These are phyloP conservation scores for Irpex rosettiformis DNA, from an alignment of 1,284 basidiomycete species.

Conservation along the genomic window DNA sequence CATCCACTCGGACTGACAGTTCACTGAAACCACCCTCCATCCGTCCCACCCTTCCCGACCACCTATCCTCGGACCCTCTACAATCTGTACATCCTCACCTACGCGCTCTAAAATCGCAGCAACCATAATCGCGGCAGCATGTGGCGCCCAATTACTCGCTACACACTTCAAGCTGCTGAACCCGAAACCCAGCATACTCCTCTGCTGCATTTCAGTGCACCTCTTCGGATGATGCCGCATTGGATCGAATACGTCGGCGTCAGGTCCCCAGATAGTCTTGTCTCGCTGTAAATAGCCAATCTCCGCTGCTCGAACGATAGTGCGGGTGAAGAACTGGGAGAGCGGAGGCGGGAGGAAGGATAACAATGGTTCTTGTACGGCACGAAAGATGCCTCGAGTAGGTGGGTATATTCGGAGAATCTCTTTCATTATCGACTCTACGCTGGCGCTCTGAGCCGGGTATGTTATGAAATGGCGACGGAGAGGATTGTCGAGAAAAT, in stretches of 20 bases:
- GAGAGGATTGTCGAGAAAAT: conserved; percentile 37
- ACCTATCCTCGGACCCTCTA: neutral
- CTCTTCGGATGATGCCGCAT: conserved; percentile 11
- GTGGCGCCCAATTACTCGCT: conserved; percentile 17
- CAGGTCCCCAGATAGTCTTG: conserved; percentile 1
- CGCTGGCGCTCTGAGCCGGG: conserved; percentile 24
- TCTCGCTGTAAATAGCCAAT: neutral
- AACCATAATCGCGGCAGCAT: conserved; percentile 16
- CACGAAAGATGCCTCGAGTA: conserved; percentile 38
- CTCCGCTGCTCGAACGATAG: conserved; percentile 1
- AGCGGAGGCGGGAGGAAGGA: neutral
- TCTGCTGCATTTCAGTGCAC: conserved; percentile 11
- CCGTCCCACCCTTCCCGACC: conserved; percentile 5
- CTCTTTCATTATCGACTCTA: conserved; percentile 39
- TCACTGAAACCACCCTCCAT: neutral
- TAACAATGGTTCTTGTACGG: neutral
- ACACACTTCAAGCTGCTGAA: conserved; percentile 18
- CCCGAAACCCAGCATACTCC: conserved; percentile 16
- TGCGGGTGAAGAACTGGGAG: neutral
- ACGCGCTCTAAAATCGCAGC: conserved; percentile 9
- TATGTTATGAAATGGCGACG: conserved; percentile 29
- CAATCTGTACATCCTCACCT: neutral
- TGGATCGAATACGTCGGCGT: conserved; percentile 15
- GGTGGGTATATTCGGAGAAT: conserved; percentile 44
- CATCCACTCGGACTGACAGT: neutral